phyloP scores from a whole-genome alignment of 23 red algal species.

The Gracilaria gracilis region DNA sequence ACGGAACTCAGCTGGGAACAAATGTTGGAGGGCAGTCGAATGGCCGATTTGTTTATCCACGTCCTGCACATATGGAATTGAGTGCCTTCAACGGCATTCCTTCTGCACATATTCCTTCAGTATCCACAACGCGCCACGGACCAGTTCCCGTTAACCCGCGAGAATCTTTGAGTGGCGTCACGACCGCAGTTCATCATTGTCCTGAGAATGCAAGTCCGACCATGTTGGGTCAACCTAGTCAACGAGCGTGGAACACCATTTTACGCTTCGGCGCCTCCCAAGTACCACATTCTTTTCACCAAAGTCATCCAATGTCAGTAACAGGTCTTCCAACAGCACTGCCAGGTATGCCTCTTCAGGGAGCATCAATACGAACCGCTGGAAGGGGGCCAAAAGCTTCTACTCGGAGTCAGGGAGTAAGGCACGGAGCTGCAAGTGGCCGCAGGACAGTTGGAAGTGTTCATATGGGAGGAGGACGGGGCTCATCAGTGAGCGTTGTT shows the following conservation, averaged over 20 bases:
- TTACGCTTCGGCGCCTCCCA: constrained; percentile 5
- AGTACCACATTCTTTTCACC: neutral
- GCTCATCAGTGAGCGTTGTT: constrained; percentile 21
- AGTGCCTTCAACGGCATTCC: neutral
- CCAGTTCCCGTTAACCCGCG: neutral
- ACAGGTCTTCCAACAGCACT: constrained; percentile 31
- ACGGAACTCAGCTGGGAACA: neutral
- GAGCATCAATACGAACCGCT: neutral
- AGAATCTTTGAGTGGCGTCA: constrained; percentile 25
- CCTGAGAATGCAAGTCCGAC: constrained; percentile 1
- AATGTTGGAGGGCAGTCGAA: constrained; percentile 3
- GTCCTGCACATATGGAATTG: constrained; percentile 16
- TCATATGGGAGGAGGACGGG: constrained; percentile 25
- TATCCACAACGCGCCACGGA: neutral
- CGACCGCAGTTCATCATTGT: neutral
- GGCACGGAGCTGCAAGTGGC: neutral
- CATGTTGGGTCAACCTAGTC: neutral
- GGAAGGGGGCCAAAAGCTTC: neutral
- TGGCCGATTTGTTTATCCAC: neutral
- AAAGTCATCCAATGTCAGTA: constrained; percentile 1
- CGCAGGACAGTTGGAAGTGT: constrained; percentile 30
- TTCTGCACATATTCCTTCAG: neutral
- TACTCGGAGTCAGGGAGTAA: neutral
- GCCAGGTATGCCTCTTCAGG: constrained; percentile 29
- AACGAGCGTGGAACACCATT: constrained; percentile 22